These are phyloP conservation scores for Saccharomyces eubayanus DNA, from an alignment of 805 yeast genomes.

Conservation along the genomic window DNA sequence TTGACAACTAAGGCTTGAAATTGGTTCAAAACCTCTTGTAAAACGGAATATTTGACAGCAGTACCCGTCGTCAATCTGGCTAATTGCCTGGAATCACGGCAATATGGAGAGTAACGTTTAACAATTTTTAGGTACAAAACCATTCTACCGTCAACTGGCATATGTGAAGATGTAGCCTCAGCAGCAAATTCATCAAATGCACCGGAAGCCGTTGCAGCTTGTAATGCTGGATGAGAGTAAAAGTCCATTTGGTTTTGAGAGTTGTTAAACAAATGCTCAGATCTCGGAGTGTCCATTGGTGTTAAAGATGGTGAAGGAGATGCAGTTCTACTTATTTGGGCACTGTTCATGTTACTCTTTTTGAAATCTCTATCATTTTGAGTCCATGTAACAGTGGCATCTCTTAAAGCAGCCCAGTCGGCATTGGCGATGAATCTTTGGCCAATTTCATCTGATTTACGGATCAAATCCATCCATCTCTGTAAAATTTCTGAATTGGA, in stretches of 20 bases:
- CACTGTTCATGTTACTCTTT: background rate
- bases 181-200: constrained; percentile 29
- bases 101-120: constrained; percentile 40
- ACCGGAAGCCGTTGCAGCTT: constrained; percentile 33
- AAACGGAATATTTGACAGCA: constrained; percentile 35
- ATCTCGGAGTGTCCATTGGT: background rate
- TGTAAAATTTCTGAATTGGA: constrained; percentile 45
- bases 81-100: constrained; percentile 41
- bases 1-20: constrained; percentile 33
- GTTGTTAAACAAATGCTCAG: constrained; percentile 9
- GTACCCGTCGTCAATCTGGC: constrained; percentile 40
- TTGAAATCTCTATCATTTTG: constrained; percentile 16
- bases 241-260: constrained; percentile 19
- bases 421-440: constrained; percentile 66
- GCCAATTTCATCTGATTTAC: constrained; percentile 43
- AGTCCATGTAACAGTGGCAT: constrained; percentile 48
- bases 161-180: constrained; percentile 7
- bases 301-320: constrained; percentile 11
- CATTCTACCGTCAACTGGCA: constrained; percentile 36
- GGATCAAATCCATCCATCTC: constrained; percentile 47
- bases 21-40: constrained; percentile 33
- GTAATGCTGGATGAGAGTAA: constrained; percentile 31
- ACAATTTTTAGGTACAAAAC: constrained; percentile 48
- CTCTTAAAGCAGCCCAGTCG: constrained; percentile 78
- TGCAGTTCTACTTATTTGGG: constrained; percentile 1